Base-by-base conservation (phyloP, 345 rosid species). In the Acer saccharum region DNA sequence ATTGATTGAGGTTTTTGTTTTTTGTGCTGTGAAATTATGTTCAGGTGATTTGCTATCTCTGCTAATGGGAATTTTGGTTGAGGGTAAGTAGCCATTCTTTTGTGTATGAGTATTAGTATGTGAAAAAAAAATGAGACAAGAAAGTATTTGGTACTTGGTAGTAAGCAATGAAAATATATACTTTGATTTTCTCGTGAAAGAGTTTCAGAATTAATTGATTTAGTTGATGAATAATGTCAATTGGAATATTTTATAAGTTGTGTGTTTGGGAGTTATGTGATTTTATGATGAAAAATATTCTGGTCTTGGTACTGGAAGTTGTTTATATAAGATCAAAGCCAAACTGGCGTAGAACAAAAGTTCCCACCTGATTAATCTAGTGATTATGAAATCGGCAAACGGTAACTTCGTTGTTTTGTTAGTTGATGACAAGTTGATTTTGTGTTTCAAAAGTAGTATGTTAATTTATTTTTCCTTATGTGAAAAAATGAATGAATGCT, bases 1-100 rank as follows among this genome's bases (percentile, higher is more conserved):
- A 16, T 52, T 10, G 50, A 63, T 27, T 52, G 63, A 68, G 23
- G 75, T 20, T 8, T 43, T 43, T 73, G 52, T 44, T 21, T 54
- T 32, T 29, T 10, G 63, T 66, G 43, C 13, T 13, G 60, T 14
- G 75, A 23, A 10, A 35, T 79, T 52, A 29, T 68, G 68, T 72
- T 80, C 83, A 93, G 98, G 84, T 93, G 97, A 21, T 90, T 90
- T 84, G 93, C 89, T 18, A 83, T 95, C 94, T 7, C 87, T 95
- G 84, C 87, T 95, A 20, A 86, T 90, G 95, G 99, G 99, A 75
- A 88, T 95, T 82, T 85, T 93, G 80, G 90, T 93, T 21, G 98
- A 93, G 87, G 98, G 99, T 93, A 77, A 79, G 92, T 72, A 55
- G 27, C 10, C 20, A 55, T 71, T 55, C 8, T 52, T 52, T 43